Conservation (phyloP, 2,329 filamentous ascomycete genomes). For the Diaporthe destruens region DNA sequence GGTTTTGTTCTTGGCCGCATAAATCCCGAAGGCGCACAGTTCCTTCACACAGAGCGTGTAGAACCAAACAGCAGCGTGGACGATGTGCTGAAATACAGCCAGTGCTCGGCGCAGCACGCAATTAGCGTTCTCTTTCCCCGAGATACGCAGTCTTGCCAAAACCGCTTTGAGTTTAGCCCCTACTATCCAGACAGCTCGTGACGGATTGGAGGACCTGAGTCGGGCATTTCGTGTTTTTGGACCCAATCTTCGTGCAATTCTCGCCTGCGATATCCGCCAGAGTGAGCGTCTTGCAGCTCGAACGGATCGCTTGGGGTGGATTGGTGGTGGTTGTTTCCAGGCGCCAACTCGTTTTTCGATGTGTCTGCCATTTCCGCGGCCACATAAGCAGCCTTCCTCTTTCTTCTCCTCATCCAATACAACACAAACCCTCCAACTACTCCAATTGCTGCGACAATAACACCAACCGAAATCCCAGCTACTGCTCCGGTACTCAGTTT, state of each 20-base stretch:
- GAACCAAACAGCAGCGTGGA: no score
- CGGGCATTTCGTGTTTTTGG: neutral
- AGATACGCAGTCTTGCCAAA: neutral
- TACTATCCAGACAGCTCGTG: neutral
- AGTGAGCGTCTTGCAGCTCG: neutral
- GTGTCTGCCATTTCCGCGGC: neutral
- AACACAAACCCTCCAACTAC: neutral
- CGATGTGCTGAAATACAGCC: no score
- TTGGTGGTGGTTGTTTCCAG: neutral
- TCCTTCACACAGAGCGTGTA: no score
- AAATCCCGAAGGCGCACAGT: no score
- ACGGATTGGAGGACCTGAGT: neutral
- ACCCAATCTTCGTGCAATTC: slow-evolving; percentile 1
- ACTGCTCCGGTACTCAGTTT: neutral
- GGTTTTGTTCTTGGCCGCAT: no score
- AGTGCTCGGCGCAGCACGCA: no score
- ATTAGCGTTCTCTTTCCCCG: neutral
- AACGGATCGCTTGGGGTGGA: neutral
- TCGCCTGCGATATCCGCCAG: neutral
- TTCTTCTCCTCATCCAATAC: neutral
- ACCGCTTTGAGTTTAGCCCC: neutral
- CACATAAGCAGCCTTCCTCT: neutral
- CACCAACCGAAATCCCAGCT: neutral
- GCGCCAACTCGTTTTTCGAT: neutral
- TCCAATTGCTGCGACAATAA: neutral